These are phyloP conservation scores for Mucor indicus DNA, from an alignment of 371 early-diverging fungal genomes.

Conservation along the genomic window DNA sequence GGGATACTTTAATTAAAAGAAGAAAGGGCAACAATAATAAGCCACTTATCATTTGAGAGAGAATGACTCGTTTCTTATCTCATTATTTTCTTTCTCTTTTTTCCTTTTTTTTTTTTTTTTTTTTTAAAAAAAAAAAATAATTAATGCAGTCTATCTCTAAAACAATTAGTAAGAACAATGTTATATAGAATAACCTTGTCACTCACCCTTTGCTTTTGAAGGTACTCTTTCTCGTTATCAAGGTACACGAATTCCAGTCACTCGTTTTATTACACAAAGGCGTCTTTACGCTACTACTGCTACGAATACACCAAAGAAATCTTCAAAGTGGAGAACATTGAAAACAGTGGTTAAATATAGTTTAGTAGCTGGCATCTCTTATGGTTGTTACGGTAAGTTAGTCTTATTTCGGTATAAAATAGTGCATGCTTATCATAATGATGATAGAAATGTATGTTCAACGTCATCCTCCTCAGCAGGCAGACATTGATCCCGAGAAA, in stretches of 20 bases:
- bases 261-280: neutral
- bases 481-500: slow-evolving; percentile 67
- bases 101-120: neutral
- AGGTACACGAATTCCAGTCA: too few relatives aligned
- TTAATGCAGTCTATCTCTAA: slow-evolving; percentile 16
- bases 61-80: too few relatives aligned
- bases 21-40: too few relatives aligned
- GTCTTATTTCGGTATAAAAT: too few relatives aligned
- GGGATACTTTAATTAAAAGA: too few relatives aligned
- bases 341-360: slow-evolving; percentile 33
- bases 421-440: neutral
- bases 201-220: neutral
- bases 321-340: slow-evolving; percentile 15
- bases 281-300: slow-evolving; percentile 3
- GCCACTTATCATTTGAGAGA: too few relatives aligned
- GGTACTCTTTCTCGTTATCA: neutral
- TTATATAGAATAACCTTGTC: neutral
- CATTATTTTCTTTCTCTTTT: slow-evolving; percentile 1
- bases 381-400: slow-evolving; percentile 35
- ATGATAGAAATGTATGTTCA: slow-evolving; percentile 42
- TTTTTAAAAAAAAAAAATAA: neutral
- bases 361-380: slow-evolving; percentile 30
- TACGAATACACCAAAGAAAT: slow-evolving; percentile 1
- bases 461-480: slow-evolving; percentile 66
- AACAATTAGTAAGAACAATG: slow-evolving; percentile 9